These are phyloP conservation scores for Coniochaeta prunicola DNA, from an alignment of 2,329 filamentous ascomycete genomes.

Conservation along the genomic window DNA sequence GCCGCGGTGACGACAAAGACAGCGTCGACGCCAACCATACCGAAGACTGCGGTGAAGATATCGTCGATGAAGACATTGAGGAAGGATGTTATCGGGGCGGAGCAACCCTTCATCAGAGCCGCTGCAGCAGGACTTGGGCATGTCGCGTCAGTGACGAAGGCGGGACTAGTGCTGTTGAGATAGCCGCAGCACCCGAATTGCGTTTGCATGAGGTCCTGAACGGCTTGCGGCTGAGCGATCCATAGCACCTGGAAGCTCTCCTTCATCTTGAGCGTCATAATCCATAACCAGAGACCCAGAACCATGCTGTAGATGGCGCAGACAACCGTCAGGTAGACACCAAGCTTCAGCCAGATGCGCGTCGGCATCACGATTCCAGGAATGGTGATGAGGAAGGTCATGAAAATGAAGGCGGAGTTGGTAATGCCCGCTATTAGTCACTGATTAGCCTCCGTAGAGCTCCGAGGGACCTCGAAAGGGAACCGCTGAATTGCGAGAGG, in stretches of 20 bases:
- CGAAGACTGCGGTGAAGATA: constrained; percentile 74
- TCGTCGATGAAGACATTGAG: constrained; percentile 65
- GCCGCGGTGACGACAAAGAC: constrained; percentile 63
- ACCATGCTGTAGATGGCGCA: constrained; percentile 58
- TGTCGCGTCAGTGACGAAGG: constrained; percentile 60
- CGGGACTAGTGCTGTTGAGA: constrained; percentile 61
- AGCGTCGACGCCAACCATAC: constrained; percentile 64
- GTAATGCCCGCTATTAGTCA: constrained; percentile 55
- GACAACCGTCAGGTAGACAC: constrained; percentile 56
- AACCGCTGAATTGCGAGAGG: not conserved
- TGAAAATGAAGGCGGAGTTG: constrained; percentile 65
- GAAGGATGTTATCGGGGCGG: constrained; percentile 58
- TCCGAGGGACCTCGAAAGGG: not conserved
- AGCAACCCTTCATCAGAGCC: constrained; percentile 62
- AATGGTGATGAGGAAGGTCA: constrained; percentile 61
- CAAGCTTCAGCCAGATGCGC: constrained; percentile 63
- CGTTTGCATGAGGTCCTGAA: constrained; percentile 65
- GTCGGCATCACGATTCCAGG: constrained; percentile 63
- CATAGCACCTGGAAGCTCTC: constrained; percentile 56
- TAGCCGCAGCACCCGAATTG: constrained; percentile 80
- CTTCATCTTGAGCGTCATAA: constrained; percentile 63
- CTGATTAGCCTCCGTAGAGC: not conserved
- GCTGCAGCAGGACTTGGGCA: constrained; percentile 67
- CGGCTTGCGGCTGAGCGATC: constrained; percentile 42
- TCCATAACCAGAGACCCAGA: constrained; percentile 63